Base-by-base conservation (phyloP, 2,329 filamentous ascomycete species). In the Periconia sp. region DNA sequence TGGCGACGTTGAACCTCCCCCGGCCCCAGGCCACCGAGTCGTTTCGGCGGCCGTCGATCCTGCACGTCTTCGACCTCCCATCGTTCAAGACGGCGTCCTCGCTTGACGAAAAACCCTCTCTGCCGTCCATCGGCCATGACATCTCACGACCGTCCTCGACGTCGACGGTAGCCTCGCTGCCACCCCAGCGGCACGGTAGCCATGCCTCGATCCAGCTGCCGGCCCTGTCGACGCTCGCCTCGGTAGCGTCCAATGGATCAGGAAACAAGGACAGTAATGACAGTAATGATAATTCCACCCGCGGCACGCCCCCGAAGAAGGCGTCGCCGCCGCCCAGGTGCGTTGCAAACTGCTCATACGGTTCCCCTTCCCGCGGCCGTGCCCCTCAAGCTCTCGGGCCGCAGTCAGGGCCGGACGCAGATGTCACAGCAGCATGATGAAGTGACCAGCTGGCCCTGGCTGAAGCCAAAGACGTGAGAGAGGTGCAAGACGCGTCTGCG, bases 151-250 rank as follows among this genome's bases (percentile, higher is more conserved):
- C 77, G 18, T 78, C 79, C 4, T 80, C 80, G 36, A 76, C 77
- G 21, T 75, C 74, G 41, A 77, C 77, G 12, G 73, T 75, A 52
- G 73, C 71, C 41, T 72, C 73, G 36, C 67, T 67, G 43, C 72
- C 68, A 24, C 62, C 65, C 42, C 68, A 67, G 47, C 59, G 64
- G 42, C 67, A 68, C 53, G 66, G 68, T 45, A 68, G 67, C 69
- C 69, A 68, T 69, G 57, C 57, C 16, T 61, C 61, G 24, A 68
- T 69, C 61, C 70, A 74, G 65, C 69, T 84, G 36, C 82, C 82
- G 17, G 80, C 79, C 17, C 67, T 86, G 38, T 81, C 81, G 37
- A 76, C 81, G 26, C 73, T 86, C 56, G 82, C 83, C 30, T 82
- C 80, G 40, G 72, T 83, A 56, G 79, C 79, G 24, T 75, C 78